A percentile compares a stretch with the other conserved stretches of the same genome.
These are phyloP conservation scores for Cutaneotrichosporon cutaneum DNA, from an alignment of 1,284 basidiomycete species.

Conservation along the genomic window DNA sequence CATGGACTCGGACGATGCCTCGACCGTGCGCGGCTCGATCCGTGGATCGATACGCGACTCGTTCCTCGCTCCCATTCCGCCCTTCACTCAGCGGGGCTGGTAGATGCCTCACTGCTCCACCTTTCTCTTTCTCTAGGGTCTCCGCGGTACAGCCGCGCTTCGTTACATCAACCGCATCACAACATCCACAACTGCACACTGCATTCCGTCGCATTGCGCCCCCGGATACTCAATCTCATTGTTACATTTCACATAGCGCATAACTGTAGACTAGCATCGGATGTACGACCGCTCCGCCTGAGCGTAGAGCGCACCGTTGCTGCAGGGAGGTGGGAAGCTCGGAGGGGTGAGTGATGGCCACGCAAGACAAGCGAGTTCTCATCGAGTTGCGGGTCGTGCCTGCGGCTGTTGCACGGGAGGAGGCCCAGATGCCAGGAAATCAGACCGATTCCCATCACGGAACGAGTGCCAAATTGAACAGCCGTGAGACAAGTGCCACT, in stretches of 20 bases:
- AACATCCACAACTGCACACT: neutral
- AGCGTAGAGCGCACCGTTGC: neutral
- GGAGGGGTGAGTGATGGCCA: too few species aligned
- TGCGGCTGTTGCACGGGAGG: too few species aligned
- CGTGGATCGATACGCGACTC: constrained; percentile 14
- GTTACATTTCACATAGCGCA: neutral
- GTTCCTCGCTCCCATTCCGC: constrained; percentile 15
- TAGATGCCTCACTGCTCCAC: neutral
- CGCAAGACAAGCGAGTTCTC: too few species aligned
- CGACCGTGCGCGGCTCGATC: constrained; percentile 19
- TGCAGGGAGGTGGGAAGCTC: too few species aligned
- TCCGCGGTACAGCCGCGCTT: constrained; percentile 8
- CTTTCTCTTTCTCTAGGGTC: neutral
- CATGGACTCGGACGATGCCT: constrained; percentile 27
- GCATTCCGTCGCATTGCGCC: neutral
- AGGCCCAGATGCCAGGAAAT: too few species aligned
- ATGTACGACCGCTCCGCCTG: neutral
- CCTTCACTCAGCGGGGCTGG: constrained; percentile 23
- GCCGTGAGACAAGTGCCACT: too few species aligned
- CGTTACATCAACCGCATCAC: neutral
- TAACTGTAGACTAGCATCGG: constrained; percentile 2
- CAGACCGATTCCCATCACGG: too few species aligned
- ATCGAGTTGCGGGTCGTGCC: too few species aligned
- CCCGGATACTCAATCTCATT: neutral
- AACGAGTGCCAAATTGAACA: too few species aligned